A percentile compares a stretch with the other conserved stretches of the same genome.
These are phyloP conservation scores for Arabidopsis thaliana DNA, from an alignment of 345 rosid species.

Conservation along the genomic window DNA sequence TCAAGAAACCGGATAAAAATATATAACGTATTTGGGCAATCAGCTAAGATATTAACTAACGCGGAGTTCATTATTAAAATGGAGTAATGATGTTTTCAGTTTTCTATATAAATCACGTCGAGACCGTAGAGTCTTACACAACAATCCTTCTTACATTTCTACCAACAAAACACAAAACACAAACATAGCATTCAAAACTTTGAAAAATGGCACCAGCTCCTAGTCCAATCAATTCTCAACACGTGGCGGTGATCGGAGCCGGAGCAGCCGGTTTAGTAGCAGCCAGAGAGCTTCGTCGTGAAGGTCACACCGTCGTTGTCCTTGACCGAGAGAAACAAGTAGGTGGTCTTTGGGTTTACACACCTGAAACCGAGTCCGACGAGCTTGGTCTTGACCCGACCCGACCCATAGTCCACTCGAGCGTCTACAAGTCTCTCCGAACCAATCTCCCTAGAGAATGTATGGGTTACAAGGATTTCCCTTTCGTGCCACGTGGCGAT, in stretches of 20 bases:
- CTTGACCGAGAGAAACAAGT: slow-evolving; percentile 61
- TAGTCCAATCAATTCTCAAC: slow-evolving; percentile 28
- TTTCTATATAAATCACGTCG: background rate
- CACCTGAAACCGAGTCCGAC: slow-evolving; percentile 61
- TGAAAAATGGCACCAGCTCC: slow-evolving; percentile 35
- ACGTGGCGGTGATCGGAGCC: slow-evolving; percentile 85
- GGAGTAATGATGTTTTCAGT: background rate
- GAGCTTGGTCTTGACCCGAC: slow-evolving; percentile 62
- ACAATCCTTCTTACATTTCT: background rate
- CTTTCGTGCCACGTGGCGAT: slow-evolving; percentile 52
- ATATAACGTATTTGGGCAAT: background rate
- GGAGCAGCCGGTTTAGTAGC: slow-evolving; percentile 82
- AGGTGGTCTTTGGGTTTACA: slow-evolving; percentile 88
- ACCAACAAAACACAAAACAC: background rate
- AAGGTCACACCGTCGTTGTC: slow-evolving; percentile 72
- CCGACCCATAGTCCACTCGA: slow-evolving; percentile 61
- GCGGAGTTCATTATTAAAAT: background rate
- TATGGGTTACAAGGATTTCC: slow-evolving; percentile 79
- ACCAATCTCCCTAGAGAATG: slow-evolving; percentile 81
- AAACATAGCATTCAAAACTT: background rate
- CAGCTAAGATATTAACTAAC: background rate
- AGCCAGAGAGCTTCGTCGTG: slow-evolving; percentile 70
- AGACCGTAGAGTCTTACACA: background rate
- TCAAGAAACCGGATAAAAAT: background rate
- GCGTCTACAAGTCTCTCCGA: slow-evolving; percentile 80